Percentiles rank a stretch among this genome's conserved stretches.
Conservation (phyloP, 2,329 filamentous ascomycete species). For the Clarireedia sp. region DNA sequence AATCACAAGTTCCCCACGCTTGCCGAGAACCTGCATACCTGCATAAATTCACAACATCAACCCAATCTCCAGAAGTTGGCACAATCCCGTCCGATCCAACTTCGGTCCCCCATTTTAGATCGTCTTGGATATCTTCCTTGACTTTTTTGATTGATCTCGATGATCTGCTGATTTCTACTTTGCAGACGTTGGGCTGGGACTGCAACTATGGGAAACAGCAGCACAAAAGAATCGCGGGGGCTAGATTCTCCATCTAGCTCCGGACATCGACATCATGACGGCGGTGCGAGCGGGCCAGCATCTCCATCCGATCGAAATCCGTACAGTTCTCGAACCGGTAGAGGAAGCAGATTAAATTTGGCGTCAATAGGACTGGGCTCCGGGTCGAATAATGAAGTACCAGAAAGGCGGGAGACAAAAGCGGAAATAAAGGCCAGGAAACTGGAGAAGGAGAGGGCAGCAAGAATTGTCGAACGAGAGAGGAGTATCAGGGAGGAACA, state of each 20-base stretch:
- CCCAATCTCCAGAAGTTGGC: constrained; percentile 5
- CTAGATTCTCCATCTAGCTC: constrained; percentile 19
- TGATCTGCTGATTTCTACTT: constrained; percentile 22
- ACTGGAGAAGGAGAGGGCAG: constrained; percentile 70
- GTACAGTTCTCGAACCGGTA: constrained; percentile 22
- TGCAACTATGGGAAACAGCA: constrained; percentile 29
- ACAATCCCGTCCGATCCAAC: not conserved
- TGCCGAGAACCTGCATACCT: constrained; percentile 21
- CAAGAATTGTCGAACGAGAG: constrained; percentile 76
- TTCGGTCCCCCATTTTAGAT: not conserved
- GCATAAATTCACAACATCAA: constrained; percentile 21
- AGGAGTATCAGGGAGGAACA: constrained; percentile 85
- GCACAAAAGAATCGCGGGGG: constrained; percentile 24
- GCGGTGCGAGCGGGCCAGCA: constrained; percentile 17
- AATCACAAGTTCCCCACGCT: constrained; percentile 20
- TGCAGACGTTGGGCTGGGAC: constrained; percentile 20
- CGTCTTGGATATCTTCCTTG: constrained; percentile 6
- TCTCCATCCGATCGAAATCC: constrained; percentile 20
- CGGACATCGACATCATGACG: constrained; percentile 16
- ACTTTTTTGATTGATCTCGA: constrained; percentile 11
- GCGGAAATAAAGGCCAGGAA: constrained; percentile 84
- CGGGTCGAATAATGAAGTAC: constrained; percentile 20
- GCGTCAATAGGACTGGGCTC: constrained; percentile 28
- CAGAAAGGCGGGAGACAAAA: constrained; percentile 69
- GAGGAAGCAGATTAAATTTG: constrained; percentile 27